Percentiles rank a stretch among this genome's conserved stretches.
phyloP scores from a whole-genome alignment of 306 rosid genomes.

The Vicia sativa region DNA sequence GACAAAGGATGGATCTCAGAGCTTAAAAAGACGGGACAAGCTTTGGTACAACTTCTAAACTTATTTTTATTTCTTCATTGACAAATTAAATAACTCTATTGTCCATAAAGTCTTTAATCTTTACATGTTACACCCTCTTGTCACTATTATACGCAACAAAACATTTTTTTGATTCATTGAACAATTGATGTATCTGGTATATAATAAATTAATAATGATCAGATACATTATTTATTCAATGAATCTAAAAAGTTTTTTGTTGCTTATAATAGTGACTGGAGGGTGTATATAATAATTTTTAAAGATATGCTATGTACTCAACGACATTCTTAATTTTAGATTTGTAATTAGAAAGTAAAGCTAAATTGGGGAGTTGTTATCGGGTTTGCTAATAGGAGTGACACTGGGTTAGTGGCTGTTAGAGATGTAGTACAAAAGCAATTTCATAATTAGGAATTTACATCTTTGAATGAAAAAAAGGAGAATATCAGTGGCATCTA shows the following conservation, averaged over 20 bases:
- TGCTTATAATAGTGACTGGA: no score
- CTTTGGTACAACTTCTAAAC: slow-evolving; percentile 60
- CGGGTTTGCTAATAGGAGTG: slow-evolving; percentile 25
- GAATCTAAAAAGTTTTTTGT: no score
- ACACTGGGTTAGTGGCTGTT: background rate
- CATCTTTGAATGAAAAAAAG: background rate
- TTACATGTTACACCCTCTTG: no score
- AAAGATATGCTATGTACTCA: slow-evolving; percentile 19
- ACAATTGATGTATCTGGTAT: no score
- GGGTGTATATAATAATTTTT: slow-evolving; percentile 33
- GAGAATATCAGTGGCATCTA: background rate
- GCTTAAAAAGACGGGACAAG: slow-evolving; percentile 69
- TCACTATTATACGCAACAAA: no score
- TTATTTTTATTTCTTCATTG: slow-evolving; percentile 19
- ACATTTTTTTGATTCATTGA: no score
- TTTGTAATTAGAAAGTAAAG: slow-evolving; percentile 29
- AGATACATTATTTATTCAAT: no score
- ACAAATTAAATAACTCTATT: slow-evolving; percentile 13
- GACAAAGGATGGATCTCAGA: slow-evolving; percentile 91
- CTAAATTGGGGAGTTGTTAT: slow-evolving; percentile 14
- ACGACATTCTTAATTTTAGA: slow-evolving; percentile 26
- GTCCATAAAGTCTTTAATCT: background rate
- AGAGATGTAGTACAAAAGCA: background rate
- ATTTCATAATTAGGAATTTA: background rate
- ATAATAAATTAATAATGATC: no score